Conservation (phyloP, 352 stramenopile genomes). For the Phytophthora rubi region DNA sequence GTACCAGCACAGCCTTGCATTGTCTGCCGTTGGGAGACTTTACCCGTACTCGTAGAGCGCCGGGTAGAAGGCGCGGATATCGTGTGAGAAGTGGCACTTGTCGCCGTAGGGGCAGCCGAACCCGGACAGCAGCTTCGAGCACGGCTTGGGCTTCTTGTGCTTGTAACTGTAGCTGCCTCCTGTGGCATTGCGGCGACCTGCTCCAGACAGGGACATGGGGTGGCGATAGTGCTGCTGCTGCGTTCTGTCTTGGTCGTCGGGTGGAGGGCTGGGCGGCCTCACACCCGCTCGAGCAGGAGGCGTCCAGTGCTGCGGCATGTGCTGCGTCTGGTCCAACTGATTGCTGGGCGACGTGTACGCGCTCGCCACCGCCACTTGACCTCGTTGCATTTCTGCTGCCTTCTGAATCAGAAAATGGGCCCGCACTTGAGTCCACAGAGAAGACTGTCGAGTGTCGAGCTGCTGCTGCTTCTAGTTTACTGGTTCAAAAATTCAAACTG, state of each 20-base stretch:
- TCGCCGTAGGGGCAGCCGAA: conserved; percentile 58
- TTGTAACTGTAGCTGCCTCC: conserved; percentile 17
- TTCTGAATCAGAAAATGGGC: conserved; percentile 24
- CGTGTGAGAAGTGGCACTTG: conserved; percentile 69
- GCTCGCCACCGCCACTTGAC: conserved; percentile 53
- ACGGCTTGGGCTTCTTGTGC: conserved; percentile 32
- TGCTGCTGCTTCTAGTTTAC: background rate
- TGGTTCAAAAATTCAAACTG: background rate
- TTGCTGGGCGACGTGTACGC: conserved; percentile 26
- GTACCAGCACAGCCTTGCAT: background rate
- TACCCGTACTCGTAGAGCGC: conserved; percentile 34
- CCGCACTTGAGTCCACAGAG: background rate
- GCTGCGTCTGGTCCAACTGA: conserved; percentile 26
- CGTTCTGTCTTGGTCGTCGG: conserved; percentile 3
- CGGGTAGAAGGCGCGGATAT: conserved; percentile 31
- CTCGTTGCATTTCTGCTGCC: conserved; percentile 32
- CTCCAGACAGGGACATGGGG: background rate
- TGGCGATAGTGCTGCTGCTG: background rate
- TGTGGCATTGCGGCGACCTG: conserved; percentile 6
- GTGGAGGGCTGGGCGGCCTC: conserved; percentile 7
- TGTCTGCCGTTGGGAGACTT: background rate
- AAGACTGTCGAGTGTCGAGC: background rate
- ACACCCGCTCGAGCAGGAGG: background rate
- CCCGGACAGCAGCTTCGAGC: conserved; percentile 50
- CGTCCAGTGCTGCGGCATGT: conserved; percentile 21